These are phyloP conservation scores for Hyphopichia khmerensis DNA, from an alignment of 1,139 yeast species.

Conservation along the genomic window DNA sequence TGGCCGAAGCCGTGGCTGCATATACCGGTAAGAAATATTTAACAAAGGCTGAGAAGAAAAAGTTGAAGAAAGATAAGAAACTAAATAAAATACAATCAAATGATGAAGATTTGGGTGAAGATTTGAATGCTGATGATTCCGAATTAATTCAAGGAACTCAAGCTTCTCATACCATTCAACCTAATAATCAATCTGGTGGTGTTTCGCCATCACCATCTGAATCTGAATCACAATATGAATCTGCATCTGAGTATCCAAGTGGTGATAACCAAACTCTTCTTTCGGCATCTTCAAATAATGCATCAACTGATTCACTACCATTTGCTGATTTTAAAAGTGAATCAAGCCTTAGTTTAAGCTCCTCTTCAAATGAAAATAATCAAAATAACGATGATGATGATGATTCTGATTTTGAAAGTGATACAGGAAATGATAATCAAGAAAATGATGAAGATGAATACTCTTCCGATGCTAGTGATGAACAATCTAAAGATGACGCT, in stretches of 20 bases:
- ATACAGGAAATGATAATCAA: no score
- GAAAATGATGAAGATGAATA: constrained; percentile 13
- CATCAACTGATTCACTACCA: constrained; percentile 7
- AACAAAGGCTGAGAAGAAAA: constrained; percentile 36
- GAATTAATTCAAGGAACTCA: background rate
- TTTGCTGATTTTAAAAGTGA: constrained; percentile 8
- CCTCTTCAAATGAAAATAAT: constrained; percentile 12
- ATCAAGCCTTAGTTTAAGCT: constrained; percentile 3
- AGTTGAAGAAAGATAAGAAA: constrained; percentile 23
- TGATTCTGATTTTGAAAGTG: constrained; percentile 10
- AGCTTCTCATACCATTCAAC: background rate
- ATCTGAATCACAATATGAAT: constrained; percentile 25
- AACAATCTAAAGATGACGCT: constrained; percentile 8
- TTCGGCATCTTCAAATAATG: background rate
- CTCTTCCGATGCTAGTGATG: constrained; percentile 11
- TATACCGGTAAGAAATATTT: constrained; percentile 54
- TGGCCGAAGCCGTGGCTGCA: constrained; percentile 64
- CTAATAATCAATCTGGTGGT: background rate
- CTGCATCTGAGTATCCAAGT: constrained; percentile 28
- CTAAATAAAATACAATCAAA: constrained; percentile 5
- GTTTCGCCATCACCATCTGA: constrained; percentile 11
- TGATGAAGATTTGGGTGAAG: constrained; percentile 24
- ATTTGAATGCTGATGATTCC: constrained; percentile 6
- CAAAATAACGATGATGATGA: constrained; percentile 15
- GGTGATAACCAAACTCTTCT: background rate